Evolutionary conservation across 208 protist species (phyloP), one percentile per base, ranked within the genome.

Genomic region (Ichthyophonus hoferi): DNA sequence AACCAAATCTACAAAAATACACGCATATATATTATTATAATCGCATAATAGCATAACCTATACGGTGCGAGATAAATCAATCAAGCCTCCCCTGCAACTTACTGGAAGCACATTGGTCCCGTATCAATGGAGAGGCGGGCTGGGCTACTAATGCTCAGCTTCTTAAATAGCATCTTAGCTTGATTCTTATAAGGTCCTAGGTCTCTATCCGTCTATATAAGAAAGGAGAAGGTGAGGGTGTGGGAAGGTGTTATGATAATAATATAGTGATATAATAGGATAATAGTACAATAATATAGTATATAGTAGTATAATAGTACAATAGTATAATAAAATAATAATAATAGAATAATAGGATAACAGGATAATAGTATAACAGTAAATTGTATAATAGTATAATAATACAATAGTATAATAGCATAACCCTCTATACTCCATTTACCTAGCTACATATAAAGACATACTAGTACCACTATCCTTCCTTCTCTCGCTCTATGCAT

Each of bases 161-260:
- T 43, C 90, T 92, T 90, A 67, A 93, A 90, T 58, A 94, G 90
- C 76, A 85, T 81, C 86, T 94, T 94, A 1, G 93, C 93, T 58
- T 93, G 91, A 12, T 35, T 67, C 78, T 94, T 94, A 81, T 91
- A 92, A n/a, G 42, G 43, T 38, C 81, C 87, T 17, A 93, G 87
- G n/a, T 92, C 91, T 12, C 87, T 14, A 24, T 87, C 90, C 58
- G n/a, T 67, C 50, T 67, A 67, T 7, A 67, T 24, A 40, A 83
- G 79, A 35, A 42, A 40, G 35, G 79, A 40, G 35, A 24, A 17
- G 79, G 79, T 7, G 38, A 35, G n/a, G 35, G 38, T 37, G 79
- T 7, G 79, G 35, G n/a, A 24, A 24, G 50, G 50, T 67, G 50
- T 67, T 67, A 67, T 7, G 50, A n/a, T n/a, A n/a, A n/a, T n/a